Percentiles rank a stretch among this genome's conserved stretches.
Evolutionary conservation across 345 rosid genomes (phyloP).

Genomic region (Atalantia buxifolia): DNA sequence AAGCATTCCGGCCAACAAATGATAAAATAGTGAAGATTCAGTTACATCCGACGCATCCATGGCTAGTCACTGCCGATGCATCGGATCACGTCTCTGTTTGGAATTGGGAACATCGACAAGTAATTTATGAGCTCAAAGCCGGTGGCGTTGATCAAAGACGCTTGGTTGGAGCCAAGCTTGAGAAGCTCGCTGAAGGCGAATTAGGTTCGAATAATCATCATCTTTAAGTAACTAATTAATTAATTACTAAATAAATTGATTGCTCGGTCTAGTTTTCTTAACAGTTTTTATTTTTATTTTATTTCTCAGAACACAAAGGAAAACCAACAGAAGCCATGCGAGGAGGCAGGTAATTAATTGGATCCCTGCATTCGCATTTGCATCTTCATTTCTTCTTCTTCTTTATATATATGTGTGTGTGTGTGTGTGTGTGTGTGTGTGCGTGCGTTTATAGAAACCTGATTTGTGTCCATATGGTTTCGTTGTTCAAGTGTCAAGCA

Average conservation of each 20-base stretch:
- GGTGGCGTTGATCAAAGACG: conserved; percentile 99
- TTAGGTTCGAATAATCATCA: conserved; percentile 37
- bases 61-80: conserved; percentile 97
- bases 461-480: conserved; percentile 4
- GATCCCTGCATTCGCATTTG: not conserved
- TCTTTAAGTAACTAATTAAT: not conserved
- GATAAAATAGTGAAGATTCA: conserved; percentile 94
- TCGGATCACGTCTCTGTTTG: conserved; percentile 95
- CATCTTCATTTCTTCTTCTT: not conserved
- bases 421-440: too few species aligned
- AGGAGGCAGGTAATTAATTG: conserved; percentile 77
- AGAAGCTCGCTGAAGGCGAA: conserved; percentile 99
- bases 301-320: conserved; percentile 56
- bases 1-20: conserved; percentile 76
- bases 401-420: not conserved
- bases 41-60: conserved; percentile 97
- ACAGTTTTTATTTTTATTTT: not conserved
- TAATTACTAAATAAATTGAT: not conserved
- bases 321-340: conserved; percentile 92
- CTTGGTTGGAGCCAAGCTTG: conserved; percentile 91
- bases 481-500: conserved; percentile 69
- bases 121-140: conserved; percentile 91
- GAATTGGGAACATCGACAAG: conserved; percentile 99
- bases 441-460: not conserved
- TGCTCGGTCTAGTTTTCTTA: conserved; percentile 5